Percentiles rank a stretch among this genome's conserved stretches.
Evolutionary conservation across 1,284 basidiomycete genomes (phyloP).

Genomic region (Phlebopus sp.): DNA sequence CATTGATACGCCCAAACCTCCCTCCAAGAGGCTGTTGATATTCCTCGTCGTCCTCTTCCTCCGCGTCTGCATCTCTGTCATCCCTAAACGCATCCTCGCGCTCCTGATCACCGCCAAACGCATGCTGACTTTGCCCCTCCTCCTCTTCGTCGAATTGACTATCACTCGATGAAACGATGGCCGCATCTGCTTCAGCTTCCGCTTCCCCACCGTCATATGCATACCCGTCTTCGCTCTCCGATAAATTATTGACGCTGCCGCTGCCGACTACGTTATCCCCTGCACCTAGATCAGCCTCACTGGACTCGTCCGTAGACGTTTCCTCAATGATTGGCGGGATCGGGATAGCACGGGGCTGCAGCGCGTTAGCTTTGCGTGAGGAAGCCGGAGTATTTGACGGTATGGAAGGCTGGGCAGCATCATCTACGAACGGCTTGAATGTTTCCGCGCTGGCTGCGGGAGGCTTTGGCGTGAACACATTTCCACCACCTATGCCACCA

Average conservation of each 20-base stretch:
- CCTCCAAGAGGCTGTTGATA: slow-evolving; percentile 59
- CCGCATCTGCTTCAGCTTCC: slow-evolving; percentile 31
- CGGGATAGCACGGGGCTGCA: slow-evolving; percentile 20
- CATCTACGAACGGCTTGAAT: slow-evolving; percentile 49
- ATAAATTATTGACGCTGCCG: slow-evolving; percentile 30
- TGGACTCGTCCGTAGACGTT: slow-evolving; percentile 32
- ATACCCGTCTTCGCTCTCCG: slow-evolving; percentile 34
- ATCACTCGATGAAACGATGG: slow-evolving; percentile 33
- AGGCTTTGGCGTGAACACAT: slow-evolving; percentile 45
- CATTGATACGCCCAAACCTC: slow-evolving; percentile 74
- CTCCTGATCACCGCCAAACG: slow-evolving; percentile 18
- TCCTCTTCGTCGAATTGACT: slow-evolving; percentile 34
- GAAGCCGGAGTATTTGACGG: slow-evolving; percentile 16
- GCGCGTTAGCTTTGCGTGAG: slow-evolving; percentile 19
- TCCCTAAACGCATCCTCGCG: slow-evolving; percentile 25
- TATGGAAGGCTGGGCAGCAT: slow-evolving; percentile 31
- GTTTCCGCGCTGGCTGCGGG: slow-evolving; percentile 19
- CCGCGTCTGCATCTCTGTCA: slow-evolving; percentile 20
- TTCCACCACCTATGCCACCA: slow-evolving; percentile 20
- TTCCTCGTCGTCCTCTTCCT: slow-evolving; percentile 30
- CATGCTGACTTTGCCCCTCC: slow-evolving; percentile 26
- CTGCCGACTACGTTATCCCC: slow-evolving; percentile 24
- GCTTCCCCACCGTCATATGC: slow-evolving; percentile 27
- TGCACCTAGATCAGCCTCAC: slow-evolving; percentile 25
- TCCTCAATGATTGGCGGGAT: slow-evolving; percentile 27